Percentiles rank a stretch among this genome's conserved stretches.
Conservation (phyloP, 768 basidiomycete species). For the Hypsizygus marmoreus region DNA sequence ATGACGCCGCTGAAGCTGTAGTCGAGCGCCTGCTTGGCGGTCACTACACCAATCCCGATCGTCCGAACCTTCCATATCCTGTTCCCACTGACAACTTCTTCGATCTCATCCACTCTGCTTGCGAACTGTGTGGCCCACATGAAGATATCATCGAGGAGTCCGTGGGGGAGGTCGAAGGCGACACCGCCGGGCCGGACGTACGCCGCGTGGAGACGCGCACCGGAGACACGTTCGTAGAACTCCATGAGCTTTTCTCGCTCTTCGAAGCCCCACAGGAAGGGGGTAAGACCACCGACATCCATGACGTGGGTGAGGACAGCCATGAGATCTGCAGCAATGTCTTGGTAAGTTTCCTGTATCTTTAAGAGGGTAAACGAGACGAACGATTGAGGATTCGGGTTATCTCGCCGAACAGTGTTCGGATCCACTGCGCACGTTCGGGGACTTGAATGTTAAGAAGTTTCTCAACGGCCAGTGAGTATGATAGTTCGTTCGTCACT, state of each 20-base stretch:
- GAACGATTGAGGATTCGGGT: conserved; percentile 92
- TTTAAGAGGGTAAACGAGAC: conserved; percentile 24
- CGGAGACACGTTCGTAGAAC: conserved; percentile 98
- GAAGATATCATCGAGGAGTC: conserved; percentile 98
- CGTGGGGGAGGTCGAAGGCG: conserved; percentile 96
- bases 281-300: conserved; percentile 98
- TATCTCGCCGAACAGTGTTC: conserved; percentile 95
- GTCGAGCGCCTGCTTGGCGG: conserved; percentile 88
- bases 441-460: conserved; percentile 96
- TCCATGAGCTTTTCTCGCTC: conserved; percentile 99
- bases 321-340: conserved; percentile 74
- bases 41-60: conserved; percentile 85
- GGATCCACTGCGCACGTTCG: conserved; percentile 97
- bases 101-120: conserved; percentile 92
- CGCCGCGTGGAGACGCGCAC: conserved; percentile 96
- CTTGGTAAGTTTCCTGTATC: background rate
- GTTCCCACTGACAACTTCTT: conserved; percentile 97
- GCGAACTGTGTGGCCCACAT: conserved; percentile 96
- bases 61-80: conserved; percentile 98
- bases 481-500: conserved; percentile 99
- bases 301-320: conserved; percentile 93
- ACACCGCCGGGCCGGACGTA: conserved; percentile 98
- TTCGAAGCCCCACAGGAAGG: conserved; percentile 99
- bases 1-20: conserved; percentile 97
- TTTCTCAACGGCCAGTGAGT: conserved; percentile 97